phyloP scores from a whole-genome alignment of 768 basidiomycete species.

The Grammothele lineata region DNA sequence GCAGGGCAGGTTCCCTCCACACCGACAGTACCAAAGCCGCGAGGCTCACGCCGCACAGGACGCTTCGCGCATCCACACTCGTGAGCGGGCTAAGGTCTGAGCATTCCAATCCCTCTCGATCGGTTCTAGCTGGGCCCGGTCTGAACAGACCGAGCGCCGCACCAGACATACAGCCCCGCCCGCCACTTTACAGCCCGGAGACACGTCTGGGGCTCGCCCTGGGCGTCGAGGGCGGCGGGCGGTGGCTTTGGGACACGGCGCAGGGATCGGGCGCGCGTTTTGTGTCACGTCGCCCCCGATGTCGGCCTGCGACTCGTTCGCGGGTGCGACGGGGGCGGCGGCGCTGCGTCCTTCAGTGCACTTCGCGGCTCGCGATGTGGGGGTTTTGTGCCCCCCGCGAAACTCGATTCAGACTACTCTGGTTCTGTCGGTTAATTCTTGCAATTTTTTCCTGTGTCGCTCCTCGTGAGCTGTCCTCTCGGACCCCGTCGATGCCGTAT shows the following conservation, averaged over 20 bases:
- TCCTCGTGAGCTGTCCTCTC: constrained; percentile 10
- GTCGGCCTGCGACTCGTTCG: constrained; percentile 18
- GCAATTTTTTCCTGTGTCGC: constrained; percentile 24
- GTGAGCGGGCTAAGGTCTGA: constrained; percentile 86
- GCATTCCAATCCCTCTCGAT: constrained; percentile 61
- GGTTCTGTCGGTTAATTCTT: constrained; percentile 39
- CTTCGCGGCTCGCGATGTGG: constrained; percentile 51
- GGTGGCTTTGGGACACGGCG: constrained; percentile 18
- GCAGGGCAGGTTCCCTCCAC: constrained; percentile 4
- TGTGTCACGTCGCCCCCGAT: neutral
- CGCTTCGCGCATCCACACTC: constrained; percentile 29
- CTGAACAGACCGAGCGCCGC: constrained; percentile 55
- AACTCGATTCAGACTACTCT: constrained; percentile 76
- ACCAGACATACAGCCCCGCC: constrained; percentile 52
- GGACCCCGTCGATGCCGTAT: neutral
- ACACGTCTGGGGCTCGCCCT: constrained; percentile 45
- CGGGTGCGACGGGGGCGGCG: constrained; percentile 1
- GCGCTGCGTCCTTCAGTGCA: constrained; percentile 54
- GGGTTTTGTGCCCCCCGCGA: constrained; percentile 24
- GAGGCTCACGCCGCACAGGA: constrained; percentile 62
- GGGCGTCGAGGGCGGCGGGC: constrained; percentile 12
- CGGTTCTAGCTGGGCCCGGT: constrained; percentile 58
- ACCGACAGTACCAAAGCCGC: constrained; percentile 55
- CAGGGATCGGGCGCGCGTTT: constrained; percentile 12
- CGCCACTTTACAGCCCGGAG: constrained; percentile 30